Evolutionary conservation across 1,284 basidiomycete genomes (phyloP), one percentile per base, ranked within the genome.

Genomic region (Leccinum variabile): DNA sequence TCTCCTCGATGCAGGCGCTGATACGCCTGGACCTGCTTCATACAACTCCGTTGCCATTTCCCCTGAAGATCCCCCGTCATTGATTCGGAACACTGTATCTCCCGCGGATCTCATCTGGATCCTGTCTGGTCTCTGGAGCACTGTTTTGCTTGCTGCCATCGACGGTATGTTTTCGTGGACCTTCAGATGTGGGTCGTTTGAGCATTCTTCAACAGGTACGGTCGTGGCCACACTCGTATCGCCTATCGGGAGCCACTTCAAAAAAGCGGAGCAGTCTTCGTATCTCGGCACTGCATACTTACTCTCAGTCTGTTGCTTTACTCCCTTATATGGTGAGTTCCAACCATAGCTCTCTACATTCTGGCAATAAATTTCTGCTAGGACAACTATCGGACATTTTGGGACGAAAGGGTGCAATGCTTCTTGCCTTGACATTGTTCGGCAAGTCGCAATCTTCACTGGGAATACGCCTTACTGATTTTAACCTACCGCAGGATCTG

Each of bases 261-360:
- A 86, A 76, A 84, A 92, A 78, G 84, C 90, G 67, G 83, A 90
- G 77, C 87, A 91, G 66, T 85, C 92, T 2, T 91, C 90, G 3
- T 96, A 95, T 78, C 88, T 96, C 60, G 94, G 92, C 32, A 93
- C 93, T 13, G 86, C 92, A 3, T 94, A 94, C 77, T 81, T 96
- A 65, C 80, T 96, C 54, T 93, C 91, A 44, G 88, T 95, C 54
- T 96, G 91, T 75, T 94, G 92, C 77, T 95, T 95, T 72, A 94
- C 92, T 18, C 93, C 93, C 59, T 79, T 95, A 67, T 95, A 44
- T 9, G 39, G 39, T n/a, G 39, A n/a, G 39, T n/a, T n/a, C 5
- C 9, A 41, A 41, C 9, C 16, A 41, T 10, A 41, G 39, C 2
- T 41, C 39, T 41, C 39, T 5, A 10, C n/a, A 41, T 41, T 41